Evolutionary conservation across 2,329 filamentous ascomycete genomes (phyloP), one percentile per base, ranked within the genome.

Genomic region (Cordyceps javanica): DNA sequence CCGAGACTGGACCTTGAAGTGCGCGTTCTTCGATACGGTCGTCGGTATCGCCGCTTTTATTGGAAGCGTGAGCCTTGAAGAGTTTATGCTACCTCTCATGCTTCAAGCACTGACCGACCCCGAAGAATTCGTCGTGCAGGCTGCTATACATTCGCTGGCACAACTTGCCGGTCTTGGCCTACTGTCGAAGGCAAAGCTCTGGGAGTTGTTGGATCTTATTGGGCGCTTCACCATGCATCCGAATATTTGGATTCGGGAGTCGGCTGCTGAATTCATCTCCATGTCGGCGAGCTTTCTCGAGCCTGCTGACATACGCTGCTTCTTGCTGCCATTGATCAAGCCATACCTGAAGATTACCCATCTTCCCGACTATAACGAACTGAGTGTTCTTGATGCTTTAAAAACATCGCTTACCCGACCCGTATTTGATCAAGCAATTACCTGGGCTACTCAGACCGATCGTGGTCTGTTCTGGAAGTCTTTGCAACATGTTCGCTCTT

Each of bases 1-100:
- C 66, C 85, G 88, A 42, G 92, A 99, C 69, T 99, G 94, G 94
- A 91, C 91, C 70, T 76, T 99, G 32, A 97, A 96, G 70, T 97
- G 91, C 66, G 91, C 93, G 3, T 97, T 97, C 69, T 97, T 99
- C 66, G 92, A 96, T 67, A 90, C 91, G 0, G 91, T 97, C 26
- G 90, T 97, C 16, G 93, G 92, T 3, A 92, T 99, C 62, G 90
- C 92, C 4, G 85, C 90, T 1, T 96, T 96, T 64, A 83, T 97
- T 34, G 94, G 94, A 28, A 91, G 89, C 60, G 89, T 87, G 34
- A 95, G 88, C 63, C 75, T 99, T 32, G 94, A 99, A 71, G 91
- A 96, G 64, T 99, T 97, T 65, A 96, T 97, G 62, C 75, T 99
- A 26, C 94, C 95, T 0, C 78, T 99, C 14, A 97, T 99, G 91